A percentile compares a stretch with the other conserved stretches of the same genome.
Evolutionary conservation across 2,329 filamentous ascomycete genomes (phyloP).

Genomic region (Botryotinia globosa): DNA sequence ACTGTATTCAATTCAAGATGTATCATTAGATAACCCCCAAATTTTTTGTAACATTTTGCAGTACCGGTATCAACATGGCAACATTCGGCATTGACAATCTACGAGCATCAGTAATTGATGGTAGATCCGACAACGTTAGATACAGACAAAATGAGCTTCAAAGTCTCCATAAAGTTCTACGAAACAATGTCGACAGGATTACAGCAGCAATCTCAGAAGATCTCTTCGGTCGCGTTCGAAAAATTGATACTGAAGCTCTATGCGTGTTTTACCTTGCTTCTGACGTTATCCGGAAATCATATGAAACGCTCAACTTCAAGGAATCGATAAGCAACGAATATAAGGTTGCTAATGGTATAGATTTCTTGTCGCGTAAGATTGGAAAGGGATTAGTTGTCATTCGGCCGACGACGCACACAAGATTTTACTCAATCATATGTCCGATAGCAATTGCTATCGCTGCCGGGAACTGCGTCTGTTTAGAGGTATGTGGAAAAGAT

Average conservation of each 20-base stretch:
- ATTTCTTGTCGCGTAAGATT: neutral
- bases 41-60: neutral
- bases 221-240: neutral
- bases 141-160: neutral
- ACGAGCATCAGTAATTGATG: neutral
- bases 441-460: neutral
- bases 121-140: neutral
- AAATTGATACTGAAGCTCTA: neutral
- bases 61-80: neutral
- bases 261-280: neutral
- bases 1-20: neutral
- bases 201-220: neutral
- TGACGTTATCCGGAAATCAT: neutral
- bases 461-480: neutral
- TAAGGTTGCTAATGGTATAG: neutral
- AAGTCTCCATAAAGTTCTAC: neutral
- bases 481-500: neutral
- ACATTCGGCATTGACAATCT: neutral
- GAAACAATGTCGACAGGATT: neutral
- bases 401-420: neutral
- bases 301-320: neutral
- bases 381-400: neutral
- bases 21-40: neutral
- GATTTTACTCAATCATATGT: neutral
- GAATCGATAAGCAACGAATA: neutral